phyloP scores from a whole-genome alignment of 1,139 yeast species.

The Hanseniaspora gamundiae region DNA sequence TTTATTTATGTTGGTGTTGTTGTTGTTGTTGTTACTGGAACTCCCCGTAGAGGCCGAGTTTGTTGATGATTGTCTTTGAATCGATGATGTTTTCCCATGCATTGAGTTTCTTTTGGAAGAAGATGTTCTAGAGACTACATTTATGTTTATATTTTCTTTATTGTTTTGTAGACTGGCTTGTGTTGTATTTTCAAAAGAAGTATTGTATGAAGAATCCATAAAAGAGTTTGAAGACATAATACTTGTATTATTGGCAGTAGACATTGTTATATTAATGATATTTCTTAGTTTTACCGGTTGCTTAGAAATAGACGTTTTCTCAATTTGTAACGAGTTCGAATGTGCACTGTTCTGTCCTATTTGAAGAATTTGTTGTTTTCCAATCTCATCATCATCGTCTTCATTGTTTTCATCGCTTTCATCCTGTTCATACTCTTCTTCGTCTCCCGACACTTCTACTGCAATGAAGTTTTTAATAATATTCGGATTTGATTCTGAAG shows the following conservation, averaged over 20 bases:
- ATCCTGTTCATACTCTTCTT: conserved; percentile 20
- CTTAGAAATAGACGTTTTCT: neutral
- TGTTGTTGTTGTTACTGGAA: conserved; percentile 11
- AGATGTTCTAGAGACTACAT: neutral
- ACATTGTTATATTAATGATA: neutral
- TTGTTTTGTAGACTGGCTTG: neutral
- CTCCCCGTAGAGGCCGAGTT: conserved; percentile 2
- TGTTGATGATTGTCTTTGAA: conserved; percentile 2
- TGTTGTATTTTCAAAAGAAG: neutral
- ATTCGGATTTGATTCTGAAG: conserved; percentile 11
- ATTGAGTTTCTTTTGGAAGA: neutral
- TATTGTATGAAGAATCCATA: neutral
- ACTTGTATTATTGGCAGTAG: neutral
- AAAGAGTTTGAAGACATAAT: neutral
- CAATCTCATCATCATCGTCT: conserved; percentile 4
- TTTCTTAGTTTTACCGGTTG: neutral
- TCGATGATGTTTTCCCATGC: conserved; percentile 1
- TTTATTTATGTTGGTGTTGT: conserved; percentile 19
- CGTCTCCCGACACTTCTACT: conserved; percentile 22
- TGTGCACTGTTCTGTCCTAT: neutral
- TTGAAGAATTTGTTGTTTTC: neutral
- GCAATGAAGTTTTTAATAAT: conserved; percentile 20
- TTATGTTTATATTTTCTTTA: conserved; percentile 3
- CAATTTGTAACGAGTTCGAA: neutral
- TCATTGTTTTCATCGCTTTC: conserved; percentile 11